Evolutionary conservation across 495 filamentous ascomycete species (phyloP).

Genomic region (Parathielavia hyrcaniae): DNA sequence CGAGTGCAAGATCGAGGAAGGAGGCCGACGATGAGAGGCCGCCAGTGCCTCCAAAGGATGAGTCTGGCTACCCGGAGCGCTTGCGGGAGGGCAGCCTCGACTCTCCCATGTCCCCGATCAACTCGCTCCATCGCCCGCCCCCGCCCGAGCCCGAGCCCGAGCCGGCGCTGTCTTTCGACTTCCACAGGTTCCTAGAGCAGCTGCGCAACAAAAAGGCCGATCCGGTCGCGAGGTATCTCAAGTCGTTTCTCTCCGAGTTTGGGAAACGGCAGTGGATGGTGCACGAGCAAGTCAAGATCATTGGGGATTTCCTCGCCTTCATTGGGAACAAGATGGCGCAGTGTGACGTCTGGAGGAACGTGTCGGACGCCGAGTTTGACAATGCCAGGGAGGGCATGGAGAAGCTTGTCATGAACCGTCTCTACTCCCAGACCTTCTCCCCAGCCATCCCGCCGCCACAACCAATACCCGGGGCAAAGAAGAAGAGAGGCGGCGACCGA

Average conservation of each 20-base stretch:
- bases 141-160: conserved; percentile 86
- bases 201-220: conserved; percentile 92
- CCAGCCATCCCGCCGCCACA: conserved; percentile 80
- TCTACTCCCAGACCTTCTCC: conserved; percentile 95
- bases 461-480: conserved; percentile 63
- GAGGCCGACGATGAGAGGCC: conserved; percentile 43
- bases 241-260: conserved; percentile 91
- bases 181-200: conserved; percentile 94
- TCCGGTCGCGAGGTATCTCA: conserved; percentile 89
- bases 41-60: conserved; percentile 49
- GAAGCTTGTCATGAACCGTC: conserved; percentile 97
- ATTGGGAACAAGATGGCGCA: conserved; percentile 98
- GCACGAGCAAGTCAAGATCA: conserved; percentile 98
- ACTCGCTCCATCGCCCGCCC: conserved; percentile 59
- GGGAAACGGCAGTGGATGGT: conserved; percentile 99
- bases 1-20: conserved; percentile 34
- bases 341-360: conserved; percentile 94
- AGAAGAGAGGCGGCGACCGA: conserved; percentile 60
- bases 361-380: conserved; percentile 95
- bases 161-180: conserved; percentile 88
- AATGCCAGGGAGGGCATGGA: conserved; percentile 99
- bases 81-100: conserved; percentile 39
- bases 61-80: conserved; percentile 26
- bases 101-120: conserved; percentile 44
- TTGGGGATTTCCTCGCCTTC: conserved; percentile 93